phyloP scores from a whole-genome alignment of 2,329 filamentous ascomycete genomes.

The Drechslerella dactyloides region DNA sequence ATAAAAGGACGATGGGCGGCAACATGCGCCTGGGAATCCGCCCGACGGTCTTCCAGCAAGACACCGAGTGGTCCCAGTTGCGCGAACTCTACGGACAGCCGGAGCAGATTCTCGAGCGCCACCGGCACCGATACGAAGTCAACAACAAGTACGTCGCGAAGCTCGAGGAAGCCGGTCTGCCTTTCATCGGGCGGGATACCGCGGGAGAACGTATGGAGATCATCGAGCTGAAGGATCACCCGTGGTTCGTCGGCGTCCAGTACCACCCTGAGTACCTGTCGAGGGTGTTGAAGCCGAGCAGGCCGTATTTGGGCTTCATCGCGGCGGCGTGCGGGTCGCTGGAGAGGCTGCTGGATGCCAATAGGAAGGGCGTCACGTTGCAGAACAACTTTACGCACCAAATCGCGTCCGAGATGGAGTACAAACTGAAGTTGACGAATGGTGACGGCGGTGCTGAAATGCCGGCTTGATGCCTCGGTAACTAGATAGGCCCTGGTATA shows the following conservation, averaged over 20 bases:
- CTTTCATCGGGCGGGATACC: conserved; percentile 80
- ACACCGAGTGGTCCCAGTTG: conserved; percentile 78
- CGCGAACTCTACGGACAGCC: conserved; percentile 73
- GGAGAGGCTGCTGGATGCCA: conserved; percentile 54
- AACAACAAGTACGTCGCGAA: conserved; percentile 77
- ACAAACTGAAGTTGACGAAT: conserved; percentile 33
- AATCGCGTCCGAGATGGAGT: conserved; percentile 34
- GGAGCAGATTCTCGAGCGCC: conserved; percentile 71
- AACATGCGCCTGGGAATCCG: conserved; percentile 85
- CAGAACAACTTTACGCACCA: conserved; percentile 44
- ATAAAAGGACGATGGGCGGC: conserved; percentile 77
- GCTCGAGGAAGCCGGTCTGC: conserved; percentile 72
- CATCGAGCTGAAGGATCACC: conserved; percentile 80
- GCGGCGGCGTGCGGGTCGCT: conserved; percentile 76
- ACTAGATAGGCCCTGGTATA: not conserved
- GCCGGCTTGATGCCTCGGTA: not conserved
- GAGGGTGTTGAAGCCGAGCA: conserved; percentile 74
- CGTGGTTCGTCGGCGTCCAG: conserved; percentile 84
- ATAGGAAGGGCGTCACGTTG: conserved; percentile 22
- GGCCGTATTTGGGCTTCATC: conserved; percentile 82
- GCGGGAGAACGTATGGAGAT: conserved; percentile 81
- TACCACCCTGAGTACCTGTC: conserved; percentile 87
- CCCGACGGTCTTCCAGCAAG: conserved; percentile 74
- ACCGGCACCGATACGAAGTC: conserved; percentile 89
- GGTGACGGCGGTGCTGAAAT: conserved; percentile 14